A percentile compares a stretch with the other conserved stretches of the same genome.
Evolutionary conservation across 164 flowering plant genomes (phyloP).

Genomic region (Vitis rotundifolia): DNA sequence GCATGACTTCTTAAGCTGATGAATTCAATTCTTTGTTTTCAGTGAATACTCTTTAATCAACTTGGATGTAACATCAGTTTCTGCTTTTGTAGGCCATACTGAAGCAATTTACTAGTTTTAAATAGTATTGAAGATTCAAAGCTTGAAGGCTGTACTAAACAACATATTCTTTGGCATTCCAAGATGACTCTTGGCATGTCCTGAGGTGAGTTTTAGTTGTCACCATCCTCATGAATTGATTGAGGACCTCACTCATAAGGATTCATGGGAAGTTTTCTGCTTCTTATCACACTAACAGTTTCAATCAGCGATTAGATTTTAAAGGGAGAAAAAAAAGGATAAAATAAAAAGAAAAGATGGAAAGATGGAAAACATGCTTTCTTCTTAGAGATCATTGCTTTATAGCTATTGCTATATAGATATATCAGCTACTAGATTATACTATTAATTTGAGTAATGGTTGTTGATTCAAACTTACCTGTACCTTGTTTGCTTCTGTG

Average conservation of each 20-base stretch:
- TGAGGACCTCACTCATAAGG: too few species aligned
- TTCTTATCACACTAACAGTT: not conserved
- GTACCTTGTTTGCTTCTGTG: not conserved
- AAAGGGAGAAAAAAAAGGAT: not conserved
- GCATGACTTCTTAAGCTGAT: too few species aligned
- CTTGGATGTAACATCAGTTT: not conserved
- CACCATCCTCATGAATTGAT: not conserved
- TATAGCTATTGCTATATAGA: not conserved
- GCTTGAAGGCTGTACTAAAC: not conserved
- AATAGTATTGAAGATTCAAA: too few species aligned
- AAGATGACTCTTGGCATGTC: not conserved
- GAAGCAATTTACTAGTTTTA: not conserved
- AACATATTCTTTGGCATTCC: not conserved
- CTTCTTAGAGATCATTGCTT: not conserved
- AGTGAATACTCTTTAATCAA: not conserved
- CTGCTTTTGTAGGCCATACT: not conserved
- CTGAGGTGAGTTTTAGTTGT: not conserved
- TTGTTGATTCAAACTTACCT: not conserved
- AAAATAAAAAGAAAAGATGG: not conserved
- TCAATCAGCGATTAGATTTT: not conserved
- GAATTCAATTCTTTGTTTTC: too few species aligned
- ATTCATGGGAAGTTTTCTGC: not conserved
- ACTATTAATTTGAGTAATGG: not conserved
- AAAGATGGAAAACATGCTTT: not conserved
- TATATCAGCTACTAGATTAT: not conserved